Evolutionary conservation across 495 filamentous ascomycete genomes (phyloP), one percentile per base, ranked within the genome.

Genomic region (Bathelium albidoporum): DNA sequence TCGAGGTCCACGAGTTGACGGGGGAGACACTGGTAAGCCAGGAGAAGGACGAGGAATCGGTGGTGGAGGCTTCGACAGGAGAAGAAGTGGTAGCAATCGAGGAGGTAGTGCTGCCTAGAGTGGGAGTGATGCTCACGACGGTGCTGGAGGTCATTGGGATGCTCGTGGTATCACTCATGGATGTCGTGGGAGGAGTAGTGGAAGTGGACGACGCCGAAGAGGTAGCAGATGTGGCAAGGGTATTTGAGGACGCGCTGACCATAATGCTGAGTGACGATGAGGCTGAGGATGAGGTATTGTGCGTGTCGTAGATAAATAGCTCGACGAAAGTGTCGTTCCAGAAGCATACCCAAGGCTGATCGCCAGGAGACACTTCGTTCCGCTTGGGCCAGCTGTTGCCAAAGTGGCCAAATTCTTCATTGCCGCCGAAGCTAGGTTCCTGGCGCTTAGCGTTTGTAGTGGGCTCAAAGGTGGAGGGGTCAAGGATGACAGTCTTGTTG

Each of bases 321-420:
- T 95, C 90, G 55, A 97, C 76, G 53, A 84, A 79, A 0, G 91
- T 95, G 4, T 83, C 78, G 64, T 93, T 91, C 90, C 90, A 97
- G 69, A 81, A 87, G 73, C 92, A 97, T 67, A 89, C 85, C 91
- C 91, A 97, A 1, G 89, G 87, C 59, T 81, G 83, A 39, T 92
- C 86, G 0, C 85, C 85, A 1, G 77, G 74, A n/a, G 49, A 55
- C 9, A 55, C 49, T 12, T 55, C 22, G 60, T 59, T 69, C 45
- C 34, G 55, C 34, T 29, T 12, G 18, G 59, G 65, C 65, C 44
- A 64, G 65, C 4, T 61, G 49, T 60, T 12, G 62, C 29, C 60
- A 7, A 12, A 12, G n/a, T n/a, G n/a, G 24, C 24, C 20, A 55
- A 28, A 55, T n/a, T 55, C 29, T 7, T 29, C 16, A 11, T 29